Conservation (phyloP, 768 basidiomycete genomes). For the Porpolomopsis calyptriformis region DNA sequence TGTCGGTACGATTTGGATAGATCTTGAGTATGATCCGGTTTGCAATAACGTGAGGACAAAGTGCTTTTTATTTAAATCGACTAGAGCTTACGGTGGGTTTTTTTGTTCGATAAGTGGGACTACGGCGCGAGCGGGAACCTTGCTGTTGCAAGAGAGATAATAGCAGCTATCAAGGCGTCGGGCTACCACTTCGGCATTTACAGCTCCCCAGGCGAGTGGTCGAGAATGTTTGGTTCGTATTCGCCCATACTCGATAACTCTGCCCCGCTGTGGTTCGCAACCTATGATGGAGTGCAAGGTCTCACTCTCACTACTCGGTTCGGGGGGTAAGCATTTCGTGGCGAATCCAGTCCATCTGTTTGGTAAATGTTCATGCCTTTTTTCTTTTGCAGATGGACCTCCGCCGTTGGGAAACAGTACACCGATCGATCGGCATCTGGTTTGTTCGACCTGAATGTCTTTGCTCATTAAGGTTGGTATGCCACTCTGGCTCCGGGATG, state of each 20-base stretch:
- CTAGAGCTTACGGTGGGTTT: background rate
- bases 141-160: background rate
- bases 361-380: background rate
- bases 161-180: background rate
- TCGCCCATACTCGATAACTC: background rate
- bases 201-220: background rate
- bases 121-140: background rate
- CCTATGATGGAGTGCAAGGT: background rate
- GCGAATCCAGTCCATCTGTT: background rate
- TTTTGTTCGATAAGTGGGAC: background rate
- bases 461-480: background rate
- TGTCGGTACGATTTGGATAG: background rate
- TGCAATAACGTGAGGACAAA: background rate
- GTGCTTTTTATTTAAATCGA: background rate
- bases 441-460: constrained; percentile 17
- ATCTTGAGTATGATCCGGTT: background rate
- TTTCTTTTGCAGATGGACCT: constrained; percentile 16
- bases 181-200: background rate
- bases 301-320: background rate
- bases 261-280: background rate
- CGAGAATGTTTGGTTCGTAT: background rate
- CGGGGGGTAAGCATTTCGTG: background rate
- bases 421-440: constrained; percentile 20
- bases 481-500: too few species aligned
- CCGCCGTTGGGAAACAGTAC: constrained; percentile 20